Evolutionary conservation across 2,329 filamentous ascomycete genomes (phyloP).

Genomic region (Sphaerulina vaccinii): DNA sequence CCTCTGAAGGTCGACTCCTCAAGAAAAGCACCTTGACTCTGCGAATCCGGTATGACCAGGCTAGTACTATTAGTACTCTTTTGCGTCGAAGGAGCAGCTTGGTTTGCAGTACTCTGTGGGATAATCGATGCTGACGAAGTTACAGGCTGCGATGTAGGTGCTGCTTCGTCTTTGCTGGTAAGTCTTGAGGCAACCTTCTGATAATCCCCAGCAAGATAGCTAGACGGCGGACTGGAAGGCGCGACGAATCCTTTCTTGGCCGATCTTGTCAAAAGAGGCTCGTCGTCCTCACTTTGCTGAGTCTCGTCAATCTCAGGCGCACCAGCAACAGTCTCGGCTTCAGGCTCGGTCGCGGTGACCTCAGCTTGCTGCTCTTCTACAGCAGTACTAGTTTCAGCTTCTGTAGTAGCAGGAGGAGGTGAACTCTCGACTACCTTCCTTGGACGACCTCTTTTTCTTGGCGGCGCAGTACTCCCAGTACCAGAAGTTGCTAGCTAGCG

Average conservation of each 20-base stretch:
- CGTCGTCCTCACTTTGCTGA: slow-evolving; percentile 8
- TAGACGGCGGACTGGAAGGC: slow-evolving; percentile 30
- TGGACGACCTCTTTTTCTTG: slow-evolving; percentile 1
- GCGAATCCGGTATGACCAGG: slow-evolving; percentile 28
- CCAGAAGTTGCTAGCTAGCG: not conserved
- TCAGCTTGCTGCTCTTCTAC: not conserved
- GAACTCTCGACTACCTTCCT: slow-evolving; percentile 27
- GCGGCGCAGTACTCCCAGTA: not conserved
- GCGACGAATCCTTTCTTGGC: not conserved
- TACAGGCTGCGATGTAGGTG: not conserved
- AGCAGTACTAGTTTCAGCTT: not conserved
- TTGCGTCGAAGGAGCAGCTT: slow-evolving; percentile 21
- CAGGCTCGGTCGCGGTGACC: not conserved
- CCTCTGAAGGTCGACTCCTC: slow-evolving; percentile 18
- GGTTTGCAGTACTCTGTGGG: slow-evolving; percentile 8
- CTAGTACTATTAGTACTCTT: slow-evolving; percentile 17
- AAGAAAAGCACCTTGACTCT: slow-evolving; percentile 14
- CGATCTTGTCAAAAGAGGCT: not conserved
- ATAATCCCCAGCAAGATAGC: slow-evolving; percentile 29
- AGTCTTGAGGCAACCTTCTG: slow-evolving; percentile 16
- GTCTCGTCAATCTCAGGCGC: slow-evolving; percentile 31
- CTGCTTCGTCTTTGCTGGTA: not conserved
- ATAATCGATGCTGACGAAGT: not conserved
- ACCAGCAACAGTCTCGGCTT: not conserved
- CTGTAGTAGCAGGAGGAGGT: slow-evolving; percentile 2